These are phyloP conservation scores for Chrysanthemum makinoi DNA, from an alignment of 129 eudicot species.

Conservation along the genomic window DNA sequence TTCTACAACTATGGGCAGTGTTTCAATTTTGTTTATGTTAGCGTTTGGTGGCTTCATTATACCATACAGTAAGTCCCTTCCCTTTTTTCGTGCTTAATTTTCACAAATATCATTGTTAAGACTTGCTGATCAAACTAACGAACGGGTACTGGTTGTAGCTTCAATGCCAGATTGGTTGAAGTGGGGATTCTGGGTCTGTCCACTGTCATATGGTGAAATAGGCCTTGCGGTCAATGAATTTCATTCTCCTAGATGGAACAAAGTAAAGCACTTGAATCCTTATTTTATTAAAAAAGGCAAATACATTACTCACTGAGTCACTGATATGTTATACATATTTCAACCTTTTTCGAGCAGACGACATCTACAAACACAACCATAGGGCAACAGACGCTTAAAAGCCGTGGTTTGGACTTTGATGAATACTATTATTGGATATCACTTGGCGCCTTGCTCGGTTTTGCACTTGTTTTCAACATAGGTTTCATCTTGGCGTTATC, in stretches of 20 bases:
- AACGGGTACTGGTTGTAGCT: conserved; percentile 44
- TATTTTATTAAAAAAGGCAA: neutral
- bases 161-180: conserved; percentile 81
- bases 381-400: conserved; percentile 10
- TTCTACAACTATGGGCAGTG: conserved; percentile 42
- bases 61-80: conserved; percentile 45
- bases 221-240: conserved; percentile 72
- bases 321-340: neutral
- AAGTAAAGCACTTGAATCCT: conserved; percentile 32
- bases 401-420: conserved; percentile 1
- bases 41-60: conserved; percentile 63
- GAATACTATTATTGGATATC: conserved; percentile 15
- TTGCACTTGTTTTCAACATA: conserved; percentile 7
- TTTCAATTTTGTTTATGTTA: conserved; percentile 38
- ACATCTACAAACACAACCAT: conserved; percentile 1
- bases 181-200: conserved; percentile 84
- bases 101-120: neutral
- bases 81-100: neutral
- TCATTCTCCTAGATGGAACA: conserved; percentile 74
- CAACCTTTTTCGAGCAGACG: neutral
- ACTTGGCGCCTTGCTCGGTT: conserved; percentile 7
- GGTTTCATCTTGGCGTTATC: conserved; percentile 11
- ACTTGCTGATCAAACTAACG: conserved; percentile 8
- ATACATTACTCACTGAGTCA: neutral
- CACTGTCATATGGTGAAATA: conserved; percentile 70